Base-by-base conservation (phyloP, 768 basidiomycete species). In the Suillus fuscotomentosus region DNA sequence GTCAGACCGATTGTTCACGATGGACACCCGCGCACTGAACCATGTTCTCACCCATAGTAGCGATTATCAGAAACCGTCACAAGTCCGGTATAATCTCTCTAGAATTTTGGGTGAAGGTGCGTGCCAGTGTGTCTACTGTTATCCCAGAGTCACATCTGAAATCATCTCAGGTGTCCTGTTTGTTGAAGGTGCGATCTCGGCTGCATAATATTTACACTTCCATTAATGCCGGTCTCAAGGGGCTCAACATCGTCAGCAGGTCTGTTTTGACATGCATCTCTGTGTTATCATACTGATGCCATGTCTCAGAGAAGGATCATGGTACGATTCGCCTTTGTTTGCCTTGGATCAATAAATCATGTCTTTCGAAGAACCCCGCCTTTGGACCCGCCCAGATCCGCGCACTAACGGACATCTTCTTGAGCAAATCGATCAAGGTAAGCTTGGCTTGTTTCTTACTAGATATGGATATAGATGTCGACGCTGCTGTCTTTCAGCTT, bases 351-450 rank as follows among this genome's bases (percentile, higher is more conserved):
- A 63, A n/a, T 59, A 8, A 54, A 57, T 10, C 2, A 11, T 14
- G 15, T 17, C 48, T 42, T 10, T 47, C 8, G 5, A 59, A 81
- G 88, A 90, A 89, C 66, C 88, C 88, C 14, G 88, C 88, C 0
- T 91, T 91, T 67, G 86, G 88, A 1, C 79, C 81, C 3, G 74
- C 81, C 1, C 87, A 88, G 67, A 81, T 89, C 45, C 78, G 87
- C 2, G 84, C 83, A 50, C 69, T 89, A 14, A 86, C 86, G 0
- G 79, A 79, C 15, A 83, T 85, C 14, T 88, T 90, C 65, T 67
- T 86, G 5, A 80, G 82, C 3, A 89, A 88, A 70, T 76, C 88
- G 0, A 67, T 81, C 0, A 74, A 83, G 72, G 87, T 85, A 69
- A 38, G 66, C 20, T 3, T 47, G 15, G 13, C 55, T 14, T 43